phyloP scores from a whole-genome alignment of 352 stramenopile genomes.

The Phytophthora macrochlamydospora region DNA sequence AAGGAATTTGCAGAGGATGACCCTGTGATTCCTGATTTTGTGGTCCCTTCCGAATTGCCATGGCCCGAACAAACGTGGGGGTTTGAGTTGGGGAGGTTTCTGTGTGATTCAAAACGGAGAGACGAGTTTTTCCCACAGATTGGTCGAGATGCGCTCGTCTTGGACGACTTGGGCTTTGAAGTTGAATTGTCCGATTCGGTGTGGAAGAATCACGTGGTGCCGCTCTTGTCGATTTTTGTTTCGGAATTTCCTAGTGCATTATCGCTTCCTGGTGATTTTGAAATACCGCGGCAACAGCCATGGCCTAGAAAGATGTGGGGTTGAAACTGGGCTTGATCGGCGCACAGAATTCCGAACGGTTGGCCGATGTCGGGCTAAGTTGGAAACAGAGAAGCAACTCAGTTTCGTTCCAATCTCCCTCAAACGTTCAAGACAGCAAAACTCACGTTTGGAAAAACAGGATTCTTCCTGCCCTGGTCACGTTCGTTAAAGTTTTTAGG shows the following conservation, averaged over 20 bases:
- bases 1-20: constrained; percentile 25
- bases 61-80: constrained; percentile 37
- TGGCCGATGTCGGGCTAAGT: constrained; percentile 5
- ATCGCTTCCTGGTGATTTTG: constrained; percentile 18
- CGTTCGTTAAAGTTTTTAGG: constrained; percentile 30
- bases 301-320: constrained; percentile 33
- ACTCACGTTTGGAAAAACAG: constrained; percentile 12
- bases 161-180: constrained; percentile 30
- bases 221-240: constrained; percentile 29
- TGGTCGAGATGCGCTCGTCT: constrained; percentile 12
- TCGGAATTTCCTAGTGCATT: constrained; percentile 10
- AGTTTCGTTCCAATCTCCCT: neutral
- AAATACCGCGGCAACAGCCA: constrained; percentile 23
- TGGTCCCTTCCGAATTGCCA: constrained; percentile 21
- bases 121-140: constrained; percentile 39
- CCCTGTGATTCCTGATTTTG: constrained; percentile 19
- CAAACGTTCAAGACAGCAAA: too few relatives aligned
- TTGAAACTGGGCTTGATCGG: constrained; percentile 25
- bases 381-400: constrained; percentile 18
- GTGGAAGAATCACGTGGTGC: constrained; percentile 24
- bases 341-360: constrained; percentile 14
- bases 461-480: constrained; percentile 27
- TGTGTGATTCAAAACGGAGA: constrained; percentile 23
- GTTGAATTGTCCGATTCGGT: constrained; percentile 24
- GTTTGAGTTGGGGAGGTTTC: constrained; percentile 23